Conservation (phyloP, 1,139 yeast species). For the Yamadazyma membranifaciens region DNA sequence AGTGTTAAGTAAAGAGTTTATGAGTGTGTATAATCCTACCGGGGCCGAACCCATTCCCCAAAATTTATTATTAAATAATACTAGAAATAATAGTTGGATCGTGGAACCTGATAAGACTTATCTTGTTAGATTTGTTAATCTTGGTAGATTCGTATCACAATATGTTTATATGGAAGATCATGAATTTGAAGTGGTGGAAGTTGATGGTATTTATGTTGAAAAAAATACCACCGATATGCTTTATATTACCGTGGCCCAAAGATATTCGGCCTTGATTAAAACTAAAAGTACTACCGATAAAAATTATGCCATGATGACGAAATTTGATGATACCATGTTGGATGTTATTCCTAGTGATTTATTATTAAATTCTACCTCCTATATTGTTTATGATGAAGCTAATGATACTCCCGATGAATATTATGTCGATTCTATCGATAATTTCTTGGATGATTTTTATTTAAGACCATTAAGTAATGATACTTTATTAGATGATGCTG, state of each 20-base stretch:
- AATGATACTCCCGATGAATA: slow-evolving; percentile 26
- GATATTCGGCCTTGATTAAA: slow-evolving; percentile 60
- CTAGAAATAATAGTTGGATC: slow-evolving; percentile 53
- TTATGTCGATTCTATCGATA: slow-evolving; percentile 21
- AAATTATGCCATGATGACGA: slow-evolving; percentile 63
- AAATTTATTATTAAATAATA: slow-evolving; percentile 61
- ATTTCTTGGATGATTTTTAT: slow-evolving; percentile 55
- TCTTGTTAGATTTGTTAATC: slow-evolving; percentile 58
- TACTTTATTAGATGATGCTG: slow-evolving; percentile 53
- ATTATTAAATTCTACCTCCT: slow-evolving; percentile 52
- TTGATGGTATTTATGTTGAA: slow-evolving; percentile 67
- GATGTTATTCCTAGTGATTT: slow-evolving; percentile 59
- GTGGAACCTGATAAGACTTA: slow-evolving; percentile 65
- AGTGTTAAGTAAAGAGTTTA: slow-evolving; percentile 44
- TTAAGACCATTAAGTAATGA: slow-evolving; percentile 46
- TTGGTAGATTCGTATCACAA: slow-evolving; percentile 73
- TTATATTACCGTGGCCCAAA: slow-evolving; percentile 70
- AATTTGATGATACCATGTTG: slow-evolving; percentile 64
- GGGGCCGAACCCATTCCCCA: slow-evolving; percentile 84
- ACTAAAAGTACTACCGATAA: slow-evolving; percentile 46
- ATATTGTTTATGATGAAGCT: slow-evolving; percentile 46
- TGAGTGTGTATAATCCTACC: slow-evolving; percentile 69
- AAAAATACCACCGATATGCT: slow-evolving; percentile 56
- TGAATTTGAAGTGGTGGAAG: slow-evolving; percentile 63
- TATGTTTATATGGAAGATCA: slow-evolving; percentile 68